Evolutionary conservation across 2,329 filamentous ascomycete species (phyloP).

Genomic region (Neoscytalidium dimidiatum): DNA sequence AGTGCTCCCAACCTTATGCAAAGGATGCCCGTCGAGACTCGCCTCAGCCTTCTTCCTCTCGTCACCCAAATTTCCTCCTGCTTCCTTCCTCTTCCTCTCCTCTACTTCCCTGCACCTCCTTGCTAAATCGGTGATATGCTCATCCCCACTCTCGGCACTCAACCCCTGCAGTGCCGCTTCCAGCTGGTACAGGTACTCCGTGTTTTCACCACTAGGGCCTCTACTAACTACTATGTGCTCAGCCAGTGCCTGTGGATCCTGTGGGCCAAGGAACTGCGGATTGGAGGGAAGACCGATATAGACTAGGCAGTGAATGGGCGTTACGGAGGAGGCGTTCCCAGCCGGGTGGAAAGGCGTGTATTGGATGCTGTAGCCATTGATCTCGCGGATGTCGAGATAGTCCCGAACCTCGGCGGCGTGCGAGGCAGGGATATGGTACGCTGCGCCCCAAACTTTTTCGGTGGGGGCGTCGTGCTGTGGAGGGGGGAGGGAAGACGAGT

Average conservation of each 20-base stretch:
- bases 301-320: slow-evolving; percentile 61
- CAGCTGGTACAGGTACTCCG: slow-evolving; percentile 82
- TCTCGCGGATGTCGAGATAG: slow-evolving; percentile 94
- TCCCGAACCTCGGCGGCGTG: slow-evolving; percentile 78
- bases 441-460: slow-evolving; percentile 81
- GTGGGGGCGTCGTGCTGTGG: slow-evolving; percentile 47
- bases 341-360: slow-evolving; percentile 79
- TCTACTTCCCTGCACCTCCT: slow-evolving; percentile 68
- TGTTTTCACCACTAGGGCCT: slow-evolving; percentile 87
- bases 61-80: slow-evolving; percentile 65
- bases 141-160: slow-evolving; percentile 75
- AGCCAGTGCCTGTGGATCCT: slow-evolving; percentile 76
- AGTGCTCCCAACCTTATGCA: slow-evolving; percentile 51
- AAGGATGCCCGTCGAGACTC: slow-evolving; percentile 21
- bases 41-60: slow-evolving; percentile 51
- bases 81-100: slow-evolving; percentile 50
- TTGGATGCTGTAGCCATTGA: slow-evolving; percentile 95
- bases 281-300: slow-evolving; percentile 96
- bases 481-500: slow-evolving; percentile 53
- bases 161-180: slow-evolving; percentile 73
- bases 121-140: slow-evolving; percentile 82
- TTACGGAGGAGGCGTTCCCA: slow-evolving; percentile 37
- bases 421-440: slow-evolving; percentile 76
- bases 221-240: slow-evolving; percentile 74
- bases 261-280: slow-evolving; percentile 84